A percentile compares a stretch with the other conserved stretches of the same genome.
Evolutionary conservation across 75 land plant species (phyloP).

Genomic region (Chamaecyparis obtusa): DNA sequence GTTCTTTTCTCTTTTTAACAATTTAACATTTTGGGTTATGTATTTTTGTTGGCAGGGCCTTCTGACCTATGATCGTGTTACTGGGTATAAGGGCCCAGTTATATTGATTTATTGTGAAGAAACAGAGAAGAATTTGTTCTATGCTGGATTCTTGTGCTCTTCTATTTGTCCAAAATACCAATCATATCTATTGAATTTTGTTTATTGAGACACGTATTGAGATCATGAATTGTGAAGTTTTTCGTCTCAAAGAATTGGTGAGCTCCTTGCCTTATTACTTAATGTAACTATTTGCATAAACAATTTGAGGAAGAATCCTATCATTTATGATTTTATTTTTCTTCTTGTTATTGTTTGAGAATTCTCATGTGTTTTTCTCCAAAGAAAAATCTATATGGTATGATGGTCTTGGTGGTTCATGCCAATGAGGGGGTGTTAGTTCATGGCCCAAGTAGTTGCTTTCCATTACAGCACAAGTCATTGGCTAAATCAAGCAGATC

Average conservation of each 20-base stretch:
- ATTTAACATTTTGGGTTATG: neutral
- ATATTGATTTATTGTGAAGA: neutral
- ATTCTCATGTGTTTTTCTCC: neutral
- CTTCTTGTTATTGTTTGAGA: neutral
- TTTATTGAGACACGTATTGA: neutral
- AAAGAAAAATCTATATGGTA: neutral
- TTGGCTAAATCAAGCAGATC: neutral
- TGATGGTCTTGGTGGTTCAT: neutral
- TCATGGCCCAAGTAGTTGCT: neutral
- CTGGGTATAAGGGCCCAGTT: neutral
- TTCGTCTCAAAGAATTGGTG: constrained; percentile 81
- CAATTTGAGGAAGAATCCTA: neutral
- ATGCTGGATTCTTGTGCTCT: neutral
- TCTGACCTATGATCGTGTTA: neutral
- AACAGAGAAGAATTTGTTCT: neutral
- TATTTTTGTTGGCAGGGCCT: neutral
- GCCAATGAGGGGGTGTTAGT: neutral
- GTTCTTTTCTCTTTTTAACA: neutral
- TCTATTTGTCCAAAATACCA: neutral
- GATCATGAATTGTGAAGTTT: constrained; percentile 82
- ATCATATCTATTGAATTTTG: neutral
- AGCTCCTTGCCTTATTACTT: neutral
- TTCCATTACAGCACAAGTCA: neutral
- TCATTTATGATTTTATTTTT: neutral
- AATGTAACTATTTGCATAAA: neutral